Evolutionary conservation across 108 stramenopile species (phyloP).

Genomic region (Nitzschia sp.): DNA sequence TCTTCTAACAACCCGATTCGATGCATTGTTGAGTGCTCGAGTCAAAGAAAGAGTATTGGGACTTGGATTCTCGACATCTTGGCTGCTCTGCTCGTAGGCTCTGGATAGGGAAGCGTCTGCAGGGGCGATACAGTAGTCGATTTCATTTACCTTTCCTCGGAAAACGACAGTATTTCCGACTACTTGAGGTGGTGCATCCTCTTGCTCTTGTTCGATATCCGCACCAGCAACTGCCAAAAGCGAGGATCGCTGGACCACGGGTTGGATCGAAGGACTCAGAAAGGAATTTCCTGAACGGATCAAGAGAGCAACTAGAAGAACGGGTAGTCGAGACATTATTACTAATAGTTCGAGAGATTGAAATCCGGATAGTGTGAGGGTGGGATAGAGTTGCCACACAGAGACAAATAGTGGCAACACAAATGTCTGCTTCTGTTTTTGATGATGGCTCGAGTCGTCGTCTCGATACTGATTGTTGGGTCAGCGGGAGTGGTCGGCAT

Average conservation of each 20-base stretch:
- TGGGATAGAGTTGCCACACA: not conserved
- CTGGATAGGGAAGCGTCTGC: slow-evolving; percentile 79
- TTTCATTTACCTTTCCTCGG: slow-evolving; percentile 63
- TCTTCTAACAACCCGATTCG: slow-evolving; percentile 79
- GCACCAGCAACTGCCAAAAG: slow-evolving; percentile 30
- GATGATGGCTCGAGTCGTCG: too few species aligned
- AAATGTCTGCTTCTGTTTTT: too few species aligned
- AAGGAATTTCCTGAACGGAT: not conserved
- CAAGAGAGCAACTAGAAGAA: not conserved
- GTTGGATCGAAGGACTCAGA: not conserved
- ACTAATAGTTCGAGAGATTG: too few species aligned
- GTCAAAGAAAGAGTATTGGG: slow-evolving; percentile 64
- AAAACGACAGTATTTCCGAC: slow-evolving; percentile 19
- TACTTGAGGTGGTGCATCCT: slow-evolving; percentile 13
- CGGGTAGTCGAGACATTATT: not conserved
- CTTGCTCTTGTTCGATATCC: slow-evolving; percentile 46
- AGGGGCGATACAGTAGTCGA: slow-evolving; percentile 86
- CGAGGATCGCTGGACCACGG: not conserved
- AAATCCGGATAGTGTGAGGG: not conserved
- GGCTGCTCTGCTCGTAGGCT: slow-evolving; percentile 20
- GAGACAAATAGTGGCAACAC: too few species aligned
- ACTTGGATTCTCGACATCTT: slow-evolving; percentile 5
- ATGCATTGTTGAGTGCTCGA: slow-evolving; percentile 78
- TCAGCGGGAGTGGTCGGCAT: too few species aligned
- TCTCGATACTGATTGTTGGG: too few species aligned